Conservation (phyloP, 176 grass and related monocot genomes). For the Cenchrus fungigraminus region DNA sequence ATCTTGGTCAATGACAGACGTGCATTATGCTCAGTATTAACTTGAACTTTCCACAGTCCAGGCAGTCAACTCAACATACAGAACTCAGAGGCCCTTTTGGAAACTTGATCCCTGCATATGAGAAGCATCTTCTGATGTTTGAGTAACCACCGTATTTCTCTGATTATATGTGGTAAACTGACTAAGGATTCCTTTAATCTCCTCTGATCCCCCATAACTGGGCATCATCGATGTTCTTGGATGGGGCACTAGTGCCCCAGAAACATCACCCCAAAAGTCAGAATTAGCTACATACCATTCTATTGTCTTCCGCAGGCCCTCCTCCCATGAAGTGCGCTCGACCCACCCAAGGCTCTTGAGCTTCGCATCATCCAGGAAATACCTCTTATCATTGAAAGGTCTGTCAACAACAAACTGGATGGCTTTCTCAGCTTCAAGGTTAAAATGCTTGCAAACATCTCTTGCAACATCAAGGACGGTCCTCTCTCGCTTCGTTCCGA, state of each 20-base stretch:
- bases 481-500: conserved; percentile 79
- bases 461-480: conserved; percentile 70
- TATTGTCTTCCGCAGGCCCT: conserved; percentile 74
- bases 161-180: conserved; percentile 46
- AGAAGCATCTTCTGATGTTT: conserved; percentile 44
- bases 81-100: too few species aligned
- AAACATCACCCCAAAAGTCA: conserved; percentile 83
- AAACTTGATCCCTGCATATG: too few species aligned
- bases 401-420: conserved; percentile 77
- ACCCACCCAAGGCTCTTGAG: conserved; percentile 69
- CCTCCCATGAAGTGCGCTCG: conserved; percentile 71
- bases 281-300: conserved; percentile 80
- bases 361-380: conserved; percentile 79
- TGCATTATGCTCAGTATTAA: too few species aligned
- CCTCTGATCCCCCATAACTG: conserved; percentile 58
- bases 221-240: conserved; percentile 83
- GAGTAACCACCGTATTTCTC: conserved; percentile 41
- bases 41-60: too few species aligned
- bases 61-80: too few species aligned
- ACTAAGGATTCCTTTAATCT: conserved; percentile 59
- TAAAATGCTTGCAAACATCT: conserved; percentile 76
- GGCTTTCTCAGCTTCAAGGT: conserved; percentile 61
- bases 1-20: too few species aligned
- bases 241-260: conserved; percentile 66
- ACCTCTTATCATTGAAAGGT: conserved; percentile 85